Evolutionary conservation across 345 rosid species (phyloP).

Genomic region (Eucalyptus decipiens): DNA sequence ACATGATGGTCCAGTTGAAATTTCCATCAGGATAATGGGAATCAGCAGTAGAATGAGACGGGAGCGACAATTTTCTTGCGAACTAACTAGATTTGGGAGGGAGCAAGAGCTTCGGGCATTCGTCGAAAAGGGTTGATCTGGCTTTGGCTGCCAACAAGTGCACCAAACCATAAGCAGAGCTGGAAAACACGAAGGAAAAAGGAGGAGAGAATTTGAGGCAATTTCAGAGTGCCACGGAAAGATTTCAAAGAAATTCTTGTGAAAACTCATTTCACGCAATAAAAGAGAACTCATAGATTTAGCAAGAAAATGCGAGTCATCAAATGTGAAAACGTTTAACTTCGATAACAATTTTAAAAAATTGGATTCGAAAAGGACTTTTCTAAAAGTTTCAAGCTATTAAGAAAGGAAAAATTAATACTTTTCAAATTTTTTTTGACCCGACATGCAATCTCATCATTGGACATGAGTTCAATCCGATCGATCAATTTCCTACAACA

Average conservation of each 20-base stretch:
- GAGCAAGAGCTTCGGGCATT: not conserved
- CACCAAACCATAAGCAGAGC: not conserved
- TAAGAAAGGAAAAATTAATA: not conserved
- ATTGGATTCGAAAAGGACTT: not conserved
- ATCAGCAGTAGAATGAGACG: not conserved
- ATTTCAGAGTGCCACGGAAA: not conserved
- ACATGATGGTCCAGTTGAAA: not conserved
- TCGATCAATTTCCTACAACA: not conserved
- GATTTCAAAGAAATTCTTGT: not conserved
- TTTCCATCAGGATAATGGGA: not conserved
- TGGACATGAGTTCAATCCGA: not conserved
- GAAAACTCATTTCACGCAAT: not conserved
- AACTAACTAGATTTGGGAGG: not conserved
- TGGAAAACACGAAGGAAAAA: not conserved
- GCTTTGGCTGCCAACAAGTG: not conserved
- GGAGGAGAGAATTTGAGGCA: not conserved
- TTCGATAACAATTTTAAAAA: not conserved
- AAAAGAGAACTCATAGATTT: not conserved
- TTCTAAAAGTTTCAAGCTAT: not conserved
- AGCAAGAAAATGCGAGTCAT: not conserved
- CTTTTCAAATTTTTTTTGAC: not conserved
- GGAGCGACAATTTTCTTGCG: not conserved
- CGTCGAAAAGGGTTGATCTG: not conserved
- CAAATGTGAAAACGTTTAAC: not conserved
- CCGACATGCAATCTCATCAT: not conserved